Percentiles rank a stretch among this genome's conserved stretches.
phyloP scores from a whole-genome alignment of 768 basidiomycete species.

The Sporobolomyces pararoseus region DNA sequence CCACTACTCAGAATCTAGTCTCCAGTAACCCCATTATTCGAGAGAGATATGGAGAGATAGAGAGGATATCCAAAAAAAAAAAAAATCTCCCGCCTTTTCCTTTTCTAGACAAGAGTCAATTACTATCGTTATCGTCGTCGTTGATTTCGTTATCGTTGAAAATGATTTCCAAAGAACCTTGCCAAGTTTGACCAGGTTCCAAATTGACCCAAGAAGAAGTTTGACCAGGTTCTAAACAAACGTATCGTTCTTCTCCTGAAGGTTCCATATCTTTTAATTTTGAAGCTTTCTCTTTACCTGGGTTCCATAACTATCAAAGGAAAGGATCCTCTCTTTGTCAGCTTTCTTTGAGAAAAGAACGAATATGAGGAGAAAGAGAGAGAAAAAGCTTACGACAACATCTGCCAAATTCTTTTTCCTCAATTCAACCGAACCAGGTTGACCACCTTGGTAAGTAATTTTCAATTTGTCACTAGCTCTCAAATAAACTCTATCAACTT shows the following conservation, averaged over 20 bases:
- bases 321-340: slow-evolving; percentile 45
- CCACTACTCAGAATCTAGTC: too few species aligned
- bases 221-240: slow-evolving; percentile 76
- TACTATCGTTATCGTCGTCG: too few species aligned
- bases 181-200: slow-evolving; percentile 31
- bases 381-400: slow-evolving; percentile 23
- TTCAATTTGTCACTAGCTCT: slow-evolving; percentile 37
- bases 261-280: slow-evolving; percentile 83
- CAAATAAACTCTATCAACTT: slow-evolving; percentile 44
- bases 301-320: slow-evolving; percentile 95
- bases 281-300: slow-evolving; percentile 56
- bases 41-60: too few species aligned
- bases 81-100: too few species aligned
- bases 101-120: too few species aligned
- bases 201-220: slow-evolving; percentile 17
- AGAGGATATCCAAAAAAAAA: too few species aligned
- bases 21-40: too few species aligned
- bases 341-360: too few species aligned
- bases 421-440: slow-evolving; percentile 25
- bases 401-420: slow-evolving; percentile 31
- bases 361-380: too few species aligned
- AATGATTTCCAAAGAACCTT: slow-evolving; percentile 20
- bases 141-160: slow-evolving; percentile 1
- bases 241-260: slow-evolving; percentile 76
- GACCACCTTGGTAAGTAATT: slow-evolving; percentile 12